Percentiles rank a stretch among this genome's conserved stretches.
Conservation (phyloP, 106 monocot species). For the Cymbidium sinense region DNA sequence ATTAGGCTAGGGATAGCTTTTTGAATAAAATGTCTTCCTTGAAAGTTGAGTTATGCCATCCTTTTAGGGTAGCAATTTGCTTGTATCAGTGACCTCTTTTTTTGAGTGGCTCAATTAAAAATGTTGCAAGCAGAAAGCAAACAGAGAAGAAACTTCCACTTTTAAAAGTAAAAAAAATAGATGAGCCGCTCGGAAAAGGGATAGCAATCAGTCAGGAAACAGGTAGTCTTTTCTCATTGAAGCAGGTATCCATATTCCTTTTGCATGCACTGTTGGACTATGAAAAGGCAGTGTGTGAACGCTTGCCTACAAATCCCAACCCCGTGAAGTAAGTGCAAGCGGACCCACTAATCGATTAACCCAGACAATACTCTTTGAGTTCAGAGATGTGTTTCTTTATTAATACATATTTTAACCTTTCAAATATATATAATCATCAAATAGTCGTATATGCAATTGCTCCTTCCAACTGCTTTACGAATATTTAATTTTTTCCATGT, state of each 20-base stretch:
- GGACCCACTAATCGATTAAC: background rate
- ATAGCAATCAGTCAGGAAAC: background rate
- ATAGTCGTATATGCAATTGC: too few species aligned
- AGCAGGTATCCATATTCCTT: background rate
- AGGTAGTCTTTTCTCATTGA: background rate
- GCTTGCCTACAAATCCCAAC: background rate
- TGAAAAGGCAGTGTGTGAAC: background rate
- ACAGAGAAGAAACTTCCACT: background rate
- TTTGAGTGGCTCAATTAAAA: background rate
- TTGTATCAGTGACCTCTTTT: background rate
- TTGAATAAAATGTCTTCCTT: background rate
- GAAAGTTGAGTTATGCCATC: background rate
- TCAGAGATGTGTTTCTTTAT: background rate
- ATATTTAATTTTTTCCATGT: background rate
- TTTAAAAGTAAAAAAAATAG: background rate
- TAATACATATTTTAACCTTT: too few species aligned
- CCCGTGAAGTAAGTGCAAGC: background rate
- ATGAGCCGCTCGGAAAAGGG: background rate
- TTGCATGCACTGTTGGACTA: background rate
- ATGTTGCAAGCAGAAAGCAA: background rate
- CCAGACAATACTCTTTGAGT: background rate
- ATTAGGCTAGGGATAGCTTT: background rate
- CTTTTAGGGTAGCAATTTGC: conserved; percentile 2
- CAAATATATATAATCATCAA: too few species aligned
- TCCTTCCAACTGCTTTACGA: too few species aligned